Conservation (phyloP, 2,329 filamentous ascomycete genomes). For the Mycosphaerella arachidis region DNA sequence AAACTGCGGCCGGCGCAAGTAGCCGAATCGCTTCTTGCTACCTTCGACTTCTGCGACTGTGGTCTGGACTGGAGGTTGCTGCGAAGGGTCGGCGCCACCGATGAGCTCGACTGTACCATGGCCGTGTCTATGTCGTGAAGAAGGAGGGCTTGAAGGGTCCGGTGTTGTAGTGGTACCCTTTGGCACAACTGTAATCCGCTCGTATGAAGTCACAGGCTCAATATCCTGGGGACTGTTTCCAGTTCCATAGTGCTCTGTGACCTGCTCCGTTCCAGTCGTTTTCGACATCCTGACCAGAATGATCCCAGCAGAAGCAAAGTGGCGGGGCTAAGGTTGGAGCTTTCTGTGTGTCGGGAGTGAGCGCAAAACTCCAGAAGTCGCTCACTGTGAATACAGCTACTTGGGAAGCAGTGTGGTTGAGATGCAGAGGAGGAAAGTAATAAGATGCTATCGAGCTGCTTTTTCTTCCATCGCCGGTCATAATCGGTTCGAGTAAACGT, state of each 20-base stretch:
- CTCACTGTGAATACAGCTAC: constrained; percentile 34
- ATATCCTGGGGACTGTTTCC: constrained; percentile 12
- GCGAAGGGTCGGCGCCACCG: constrained; percentile 19
- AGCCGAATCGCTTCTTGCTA: constrained; percentile 55
- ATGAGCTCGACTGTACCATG: constrained; percentile 38
- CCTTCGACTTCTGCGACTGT: constrained; percentile 40
- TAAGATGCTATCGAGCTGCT: neutral
- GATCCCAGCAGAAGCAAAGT: neutral
- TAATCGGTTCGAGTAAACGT: neutral
- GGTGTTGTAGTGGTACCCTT: constrained; percentile 26
- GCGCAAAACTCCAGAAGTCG: constrained; percentile 58
- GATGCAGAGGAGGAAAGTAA: constrained; percentile 2
- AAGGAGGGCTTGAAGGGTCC: constrained; percentile 18
- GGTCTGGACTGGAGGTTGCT: constrained; percentile 33
- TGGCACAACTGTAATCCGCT: constrained; percentile 30
- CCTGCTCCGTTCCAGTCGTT: neutral
- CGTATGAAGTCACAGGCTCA: constrained; percentile 17
- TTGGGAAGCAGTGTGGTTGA: constrained; percentile 7
- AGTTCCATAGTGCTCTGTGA: neutral
- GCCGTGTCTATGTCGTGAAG: constrained; percentile 19
- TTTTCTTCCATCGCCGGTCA: neutral
- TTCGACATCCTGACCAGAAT: constrained; percentile 13
- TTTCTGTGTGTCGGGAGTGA: constrained; percentile 44
- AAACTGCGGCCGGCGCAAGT: constrained; percentile 79
- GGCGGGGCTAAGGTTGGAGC: constrained; percentile 33